Evolutionary conservation across 495 filamentous ascomycete genomes (phyloP).

Genomic region (Chaetomidium leptoderma): DNA sequence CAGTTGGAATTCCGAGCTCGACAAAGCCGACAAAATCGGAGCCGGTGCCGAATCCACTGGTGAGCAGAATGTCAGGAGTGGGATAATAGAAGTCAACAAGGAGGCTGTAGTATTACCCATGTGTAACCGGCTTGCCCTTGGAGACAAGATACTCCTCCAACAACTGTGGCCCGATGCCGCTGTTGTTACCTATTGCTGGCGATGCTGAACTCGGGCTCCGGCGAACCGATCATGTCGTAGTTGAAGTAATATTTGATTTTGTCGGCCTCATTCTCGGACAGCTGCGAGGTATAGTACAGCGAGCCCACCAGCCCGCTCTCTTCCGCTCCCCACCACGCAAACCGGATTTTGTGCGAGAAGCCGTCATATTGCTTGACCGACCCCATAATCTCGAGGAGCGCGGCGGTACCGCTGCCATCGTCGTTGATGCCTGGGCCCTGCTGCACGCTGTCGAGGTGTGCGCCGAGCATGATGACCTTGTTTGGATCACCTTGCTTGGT

Average conservation of each 20-base stretch:
- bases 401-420: conserved; percentile 52
- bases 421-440: conserved; percentile 50
- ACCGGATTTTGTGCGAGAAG: conserved; percentile 58
- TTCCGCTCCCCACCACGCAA: conserved; percentile 67
- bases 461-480: conserved; percentile 60
- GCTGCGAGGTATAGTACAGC: conserved; percentile 50
- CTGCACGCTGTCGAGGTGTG: conserved; percentile 65
- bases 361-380: conserved; percentile 56
- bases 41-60: conserved; percentile 52
- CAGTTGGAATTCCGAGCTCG: conserved; percentile 54
- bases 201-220: conserved; percentile 61
- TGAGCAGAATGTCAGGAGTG: conserved; percentile 10
- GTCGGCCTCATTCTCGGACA: conserved; percentile 38
- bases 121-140: conserved; percentile 30
- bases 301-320: conserved; percentile 62
- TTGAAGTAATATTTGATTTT: conserved; percentile 67
- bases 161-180: conserved; percentile 34
- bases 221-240: conserved; percentile 75
- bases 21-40: conserved; percentile 67
- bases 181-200: conserved; percentile 41
- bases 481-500: conserved; percentile 61
- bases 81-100: conserved; percentile 16
- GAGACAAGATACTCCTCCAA: conserved; percentile 30
- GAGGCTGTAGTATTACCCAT: conserved; percentile 1
- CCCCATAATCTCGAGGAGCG: conserved; percentile 56